Percentiles rank a stretch among this genome's conserved stretches.
Conservation (phyloP, 2,329 filamentous ascomycete genomes). For the Alternaria gaisen region DNA sequence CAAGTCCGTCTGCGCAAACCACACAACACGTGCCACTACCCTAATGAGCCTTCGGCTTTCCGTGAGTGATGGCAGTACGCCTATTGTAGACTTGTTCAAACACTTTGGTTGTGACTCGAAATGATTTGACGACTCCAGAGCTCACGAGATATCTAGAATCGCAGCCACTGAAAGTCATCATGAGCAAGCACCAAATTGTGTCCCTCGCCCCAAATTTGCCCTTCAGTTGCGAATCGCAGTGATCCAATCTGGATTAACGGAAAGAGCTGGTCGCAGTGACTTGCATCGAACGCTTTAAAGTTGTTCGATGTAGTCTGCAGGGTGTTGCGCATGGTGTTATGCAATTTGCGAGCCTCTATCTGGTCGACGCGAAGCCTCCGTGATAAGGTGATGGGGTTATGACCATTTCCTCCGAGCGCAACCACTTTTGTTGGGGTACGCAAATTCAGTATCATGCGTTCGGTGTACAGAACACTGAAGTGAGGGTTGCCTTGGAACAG, state of each 20-base stretch:
- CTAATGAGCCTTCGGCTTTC: not conserved
- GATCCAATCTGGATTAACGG: slow-evolving; percentile 42
- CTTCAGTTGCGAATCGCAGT: slow-evolving; percentile 39
- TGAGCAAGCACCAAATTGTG: slow-evolving; percentile 42
- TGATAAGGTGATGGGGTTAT: slow-evolving; percentile 23
- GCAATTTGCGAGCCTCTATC: slow-evolving; percentile 30
- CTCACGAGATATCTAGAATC: slow-evolving; percentile 24
- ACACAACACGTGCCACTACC: not conserved
- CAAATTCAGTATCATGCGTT: slow-evolving; percentile 40
- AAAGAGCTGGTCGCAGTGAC: slow-evolving; percentile 32
- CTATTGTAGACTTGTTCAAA: not conserved
- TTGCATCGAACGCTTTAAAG: slow-evolving; percentile 38
- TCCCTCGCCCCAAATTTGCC: slow-evolving; percentile 39
- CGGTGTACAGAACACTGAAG: slow-evolving; percentile 38
- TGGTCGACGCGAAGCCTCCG: slow-evolving; percentile 31
- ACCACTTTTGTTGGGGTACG: slow-evolving; percentile 39
- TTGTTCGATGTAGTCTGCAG: slow-evolving; percentile 37
- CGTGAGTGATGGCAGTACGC: not conserved
- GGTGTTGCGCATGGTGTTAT: slow-evolving; percentile 38
- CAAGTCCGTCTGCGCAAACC: not conserved
- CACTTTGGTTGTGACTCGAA: not conserved
- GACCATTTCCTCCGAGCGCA: slow-evolving; percentile 14
- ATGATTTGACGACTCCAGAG: not conserved
- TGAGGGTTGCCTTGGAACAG: slow-evolving; percentile 28
- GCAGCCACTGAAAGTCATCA: slow-evolving; percentile 42